Evolutionary conservation across 768 basidiomycete species (phyloP).

Genomic region (Russula olivacea): DNA sequence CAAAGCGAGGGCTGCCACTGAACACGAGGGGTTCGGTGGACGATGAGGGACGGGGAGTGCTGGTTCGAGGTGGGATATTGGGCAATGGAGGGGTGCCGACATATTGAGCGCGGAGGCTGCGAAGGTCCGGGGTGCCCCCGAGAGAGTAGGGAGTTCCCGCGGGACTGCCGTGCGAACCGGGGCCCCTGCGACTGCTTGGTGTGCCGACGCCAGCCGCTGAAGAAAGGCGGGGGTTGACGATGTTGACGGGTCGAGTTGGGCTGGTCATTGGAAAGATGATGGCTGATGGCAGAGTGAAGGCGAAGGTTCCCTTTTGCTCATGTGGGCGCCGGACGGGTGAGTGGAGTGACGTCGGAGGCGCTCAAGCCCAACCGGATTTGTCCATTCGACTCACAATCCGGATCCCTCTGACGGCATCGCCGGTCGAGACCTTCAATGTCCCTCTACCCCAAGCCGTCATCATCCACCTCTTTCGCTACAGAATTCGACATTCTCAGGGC

Average conservation of each 20-base stretch:
- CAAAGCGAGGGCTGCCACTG: conserved; percentile 18
- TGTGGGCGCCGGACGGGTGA: background rate
- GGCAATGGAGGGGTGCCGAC: conserved; percentile 48
- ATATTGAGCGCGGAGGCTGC: conserved; percentile 60
- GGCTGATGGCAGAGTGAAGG: background rate
- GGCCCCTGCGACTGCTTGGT: conserved; percentile 19
- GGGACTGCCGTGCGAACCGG: conserved; percentile 5
- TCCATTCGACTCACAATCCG: background rate
- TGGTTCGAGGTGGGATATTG: conserved; percentile 47
- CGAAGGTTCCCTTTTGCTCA: background rate
- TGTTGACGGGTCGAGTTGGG: conserved; percentile 27
- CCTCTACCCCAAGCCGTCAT: conserved; percentile 2
- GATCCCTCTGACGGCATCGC: background rate
- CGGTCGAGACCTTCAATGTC: conserved; percentile 9
- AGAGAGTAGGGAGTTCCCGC: conserved; percentile 39
- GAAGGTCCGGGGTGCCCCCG: conserved; percentile 66
- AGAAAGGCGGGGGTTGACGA: conserved; percentile 21
- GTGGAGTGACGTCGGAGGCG: conserved; percentile 1
- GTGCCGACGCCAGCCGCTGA: conserved; percentile 7
- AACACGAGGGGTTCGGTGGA: conserved; percentile 20
- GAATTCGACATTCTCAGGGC: conserved; percentile 76
- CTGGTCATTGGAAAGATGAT: conserved; percentile 16
- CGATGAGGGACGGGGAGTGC: conserved; percentile 26
- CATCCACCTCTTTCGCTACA: conserved; percentile 26
- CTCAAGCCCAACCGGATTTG: background rate